Conservation (phyloP, 441 rosid genomes). For the Cnidoscolus chayamansa region DNA sequence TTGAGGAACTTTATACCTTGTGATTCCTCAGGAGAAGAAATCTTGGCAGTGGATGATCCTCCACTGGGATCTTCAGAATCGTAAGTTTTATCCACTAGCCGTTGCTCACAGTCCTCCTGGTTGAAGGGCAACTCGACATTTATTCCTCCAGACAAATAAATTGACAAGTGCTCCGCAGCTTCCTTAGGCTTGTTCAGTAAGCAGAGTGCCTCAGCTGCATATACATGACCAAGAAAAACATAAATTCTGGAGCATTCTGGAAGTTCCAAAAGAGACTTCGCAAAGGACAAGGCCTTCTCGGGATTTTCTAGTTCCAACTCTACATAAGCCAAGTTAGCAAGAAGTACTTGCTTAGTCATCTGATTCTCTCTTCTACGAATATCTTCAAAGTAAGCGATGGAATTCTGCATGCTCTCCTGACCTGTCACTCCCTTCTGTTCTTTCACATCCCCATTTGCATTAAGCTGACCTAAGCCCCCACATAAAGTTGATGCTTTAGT, state of each 20-base stretch:
- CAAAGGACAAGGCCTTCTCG: conserved; percentile 58
- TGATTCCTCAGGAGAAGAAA: conserved; percentile 33
- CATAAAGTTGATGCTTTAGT: conserved; percentile 36
- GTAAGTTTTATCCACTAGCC: conserved; percentile 45
- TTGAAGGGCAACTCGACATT: conserved; percentile 61
- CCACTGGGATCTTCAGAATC: conserved; percentile 68
- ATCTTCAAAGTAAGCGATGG: conserved; percentile 55
- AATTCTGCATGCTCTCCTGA: conserved; percentile 63
- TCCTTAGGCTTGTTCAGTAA: conserved; percentile 72
- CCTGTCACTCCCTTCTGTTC: conserved; percentile 64
- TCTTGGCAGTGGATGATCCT: conserved; percentile 35
- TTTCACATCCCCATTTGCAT: conserved; percentile 63
- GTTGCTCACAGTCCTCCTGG: conserved; percentile 65
- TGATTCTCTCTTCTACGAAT: conserved; percentile 48
- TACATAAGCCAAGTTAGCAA: conserved; percentile 74
- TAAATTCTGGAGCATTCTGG: conserved; percentile 66
- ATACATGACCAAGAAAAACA: conserved; percentile 66
- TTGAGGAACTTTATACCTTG: conserved; percentile 48
- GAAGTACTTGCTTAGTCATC: conserved; percentile 66
- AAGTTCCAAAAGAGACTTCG: conserved; percentile 66
- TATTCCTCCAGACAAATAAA: conserved; percentile 55
- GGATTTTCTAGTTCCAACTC: conserved; percentile 92
- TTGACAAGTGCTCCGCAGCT: conserved; percentile 70
- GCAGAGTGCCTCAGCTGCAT: conserved; percentile 96
- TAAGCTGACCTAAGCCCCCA: conserved; percentile 40